These are phyloP conservation scores for Berkeleyomyces rouxiae DNA, from an alignment of 2,329 filamentous ascomycete genomes.

Conservation along the genomic window DNA sequence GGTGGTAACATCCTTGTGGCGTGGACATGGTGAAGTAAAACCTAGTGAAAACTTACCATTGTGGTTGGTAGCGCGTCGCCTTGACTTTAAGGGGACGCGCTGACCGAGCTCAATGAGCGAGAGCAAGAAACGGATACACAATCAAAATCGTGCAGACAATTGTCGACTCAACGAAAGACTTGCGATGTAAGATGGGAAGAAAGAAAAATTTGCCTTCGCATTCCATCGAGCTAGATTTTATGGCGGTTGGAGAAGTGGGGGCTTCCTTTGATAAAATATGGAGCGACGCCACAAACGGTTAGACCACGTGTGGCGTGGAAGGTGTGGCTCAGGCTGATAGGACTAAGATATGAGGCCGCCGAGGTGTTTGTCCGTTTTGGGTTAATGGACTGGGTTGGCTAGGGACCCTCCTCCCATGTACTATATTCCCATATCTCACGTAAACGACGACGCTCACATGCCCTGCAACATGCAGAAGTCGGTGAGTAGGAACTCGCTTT, in stretches of 20 bases:
- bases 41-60: slow-evolving; percentile 7
- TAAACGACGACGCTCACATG: slow-evolving; percentile 4
- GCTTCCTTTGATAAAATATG: neutral
- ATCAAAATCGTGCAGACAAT: slow-evolving; percentile 2
- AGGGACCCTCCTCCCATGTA: neutral
- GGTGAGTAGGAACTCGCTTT: slow-evolving; percentile 8
- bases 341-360: slow-evolving; percentile 9
- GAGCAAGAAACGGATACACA: neutral
- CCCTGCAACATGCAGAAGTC: slow-evolving; percentile 3
- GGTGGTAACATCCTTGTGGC: neutral
- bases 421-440: neutral
- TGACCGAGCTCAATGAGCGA: neutral
- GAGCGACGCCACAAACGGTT: slow-evolving; percentile 4
- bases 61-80: neutral
- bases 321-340: neutral
- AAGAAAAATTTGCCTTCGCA: slow-evolving; percentile 12
- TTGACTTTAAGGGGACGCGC: slow-evolving; percentile 6
- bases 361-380: neutral
- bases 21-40: neutral
- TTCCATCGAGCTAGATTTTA: slow-evolving; percentile 8
- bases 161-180: neutral
- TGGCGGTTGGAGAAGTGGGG: slow-evolving; percentile 10
- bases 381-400: neutral
- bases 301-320: slow-evolving; percentile 1
- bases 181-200: neutral